Conservation (phyloP, 768 basidiomycete genomes). For the Tephrocybe sp. region DNA sequence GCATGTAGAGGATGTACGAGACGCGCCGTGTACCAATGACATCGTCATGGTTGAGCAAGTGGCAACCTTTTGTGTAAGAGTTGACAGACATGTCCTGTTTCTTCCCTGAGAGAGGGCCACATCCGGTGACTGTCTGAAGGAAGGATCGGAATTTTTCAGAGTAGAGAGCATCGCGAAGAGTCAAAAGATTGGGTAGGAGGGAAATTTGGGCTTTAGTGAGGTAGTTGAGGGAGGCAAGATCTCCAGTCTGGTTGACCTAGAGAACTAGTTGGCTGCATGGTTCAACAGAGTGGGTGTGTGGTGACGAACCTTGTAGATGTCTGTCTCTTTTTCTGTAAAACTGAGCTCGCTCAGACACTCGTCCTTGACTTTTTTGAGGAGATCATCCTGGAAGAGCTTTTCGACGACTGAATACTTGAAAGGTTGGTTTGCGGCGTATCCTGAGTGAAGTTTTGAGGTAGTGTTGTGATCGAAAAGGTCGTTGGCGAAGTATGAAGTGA, state of each 20-base stretch:
- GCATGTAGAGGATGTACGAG: constrained; percentile 97
- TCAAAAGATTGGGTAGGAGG: constrained; percentile 76
- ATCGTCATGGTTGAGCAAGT: constrained; percentile 97
- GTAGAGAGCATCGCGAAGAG: constrained; percentile 90
- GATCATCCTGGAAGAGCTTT: constrained; percentile 79
- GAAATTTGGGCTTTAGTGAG: constrained; percentile 76
- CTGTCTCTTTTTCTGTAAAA: constrained; percentile 94
- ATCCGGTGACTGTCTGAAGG: constrained; percentile 85
- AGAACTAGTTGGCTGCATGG: constrained; percentile 3
- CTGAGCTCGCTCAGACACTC: constrained; percentile 78
- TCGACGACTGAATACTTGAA: constrained; percentile 85
- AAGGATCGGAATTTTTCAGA: constrained; percentile 80
- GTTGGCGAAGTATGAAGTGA: constrained; percentile 44
- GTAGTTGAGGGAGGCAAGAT: constrained; percentile 90
- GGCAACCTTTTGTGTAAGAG: constrained; percentile 87
- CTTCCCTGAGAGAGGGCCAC: constrained; percentile 85
- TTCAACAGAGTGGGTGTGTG: constrained; percentile 8
- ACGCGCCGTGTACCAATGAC: constrained; percentile 93
- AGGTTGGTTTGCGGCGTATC: constrained; percentile 62
- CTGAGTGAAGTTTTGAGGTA: constrained; percentile 51
- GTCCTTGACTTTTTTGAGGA: constrained; percentile 79
- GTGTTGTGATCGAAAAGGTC: constrained; percentile 58
- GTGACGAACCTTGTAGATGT: constrained; percentile 86
- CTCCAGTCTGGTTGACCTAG: constrained; percentile 96
- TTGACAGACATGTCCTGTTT: constrained; percentile 97